Conservation (phyloP, 306 rosid species). For the Coriaria nepalensis region DNA sequence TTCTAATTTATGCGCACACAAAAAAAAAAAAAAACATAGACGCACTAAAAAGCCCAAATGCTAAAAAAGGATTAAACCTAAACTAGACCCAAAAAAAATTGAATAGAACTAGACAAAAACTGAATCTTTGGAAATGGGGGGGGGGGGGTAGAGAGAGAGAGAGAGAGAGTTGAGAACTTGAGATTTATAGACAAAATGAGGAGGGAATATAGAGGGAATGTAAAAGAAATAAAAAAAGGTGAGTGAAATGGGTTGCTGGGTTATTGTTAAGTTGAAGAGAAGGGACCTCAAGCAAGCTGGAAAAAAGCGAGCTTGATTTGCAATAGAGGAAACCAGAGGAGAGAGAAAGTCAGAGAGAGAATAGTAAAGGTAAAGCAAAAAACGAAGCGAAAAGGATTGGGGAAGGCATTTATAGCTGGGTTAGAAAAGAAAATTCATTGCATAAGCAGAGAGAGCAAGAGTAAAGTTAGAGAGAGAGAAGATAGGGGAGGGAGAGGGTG, state of each 20-base stretch:
- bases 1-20: conserved; percentile 34
- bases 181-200: conserved; percentile 1
- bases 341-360: conserved; percentile 7
- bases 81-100: conserved; percentile 15
- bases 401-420: conserved; percentile 24
- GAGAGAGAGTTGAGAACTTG: conserved; percentile 12
- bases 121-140: conserved; percentile 7
- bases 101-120: conserved; percentile 40
- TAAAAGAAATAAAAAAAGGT: conserved; percentile 23
- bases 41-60: conserved; percentile 45
- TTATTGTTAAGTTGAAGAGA: conserved; percentile 22
- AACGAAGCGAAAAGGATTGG: conserved; percentile 11
- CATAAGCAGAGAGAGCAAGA: conserved; percentile 1
- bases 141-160: too few species aligned
- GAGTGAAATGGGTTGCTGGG: conserved; percentile 37
- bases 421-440: conserved; percentile 12
- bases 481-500: conserved; percentile 9
- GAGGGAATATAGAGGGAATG: conserved; percentile 19
- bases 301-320: conserved; percentile 67
- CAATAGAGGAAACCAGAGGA: conserved; percentile 53
- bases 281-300: conserved; percentile 55
- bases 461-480: conserved; percentile 7
- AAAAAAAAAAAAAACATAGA: conserved; percentile 30
- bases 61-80: conserved; percentile 26
- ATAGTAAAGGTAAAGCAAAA: conserved; percentile 44